Conservation (phyloP, 2,329 filamentous ascomycete species). For the Myriosclerotinia curreyana region DNA sequence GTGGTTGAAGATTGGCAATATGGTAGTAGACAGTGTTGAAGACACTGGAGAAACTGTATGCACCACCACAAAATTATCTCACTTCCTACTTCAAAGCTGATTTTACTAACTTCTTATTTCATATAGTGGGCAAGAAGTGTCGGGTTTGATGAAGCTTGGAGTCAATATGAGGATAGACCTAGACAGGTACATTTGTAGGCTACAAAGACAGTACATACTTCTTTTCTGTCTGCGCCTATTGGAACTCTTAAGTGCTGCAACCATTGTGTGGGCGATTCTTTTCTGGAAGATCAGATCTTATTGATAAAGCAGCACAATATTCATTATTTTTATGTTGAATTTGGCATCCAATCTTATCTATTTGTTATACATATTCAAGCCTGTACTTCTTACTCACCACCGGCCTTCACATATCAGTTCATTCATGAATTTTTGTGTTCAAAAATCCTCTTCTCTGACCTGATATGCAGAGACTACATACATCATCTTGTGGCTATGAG, state of each 20-base stretch:
- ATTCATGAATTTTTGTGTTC: neutral
- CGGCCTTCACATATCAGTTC: neutral
- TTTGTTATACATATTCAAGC: too few relatives aligned
- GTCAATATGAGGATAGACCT: slow-evolving; percentile 39
- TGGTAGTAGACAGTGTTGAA: slow-evolving; percentile 62
- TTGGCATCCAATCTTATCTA: too few relatives aligned
- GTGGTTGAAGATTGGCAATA: slow-evolving; percentile 59
- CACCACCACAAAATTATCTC: neutral
- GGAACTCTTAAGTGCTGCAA: neutral
- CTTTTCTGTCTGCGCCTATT: too few relatives aligned
- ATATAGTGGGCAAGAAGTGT: slow-evolving; percentile 59
- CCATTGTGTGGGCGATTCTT: too few relatives aligned
- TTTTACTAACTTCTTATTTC: neutral
- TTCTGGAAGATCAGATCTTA: too few relatives aligned
- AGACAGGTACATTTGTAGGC: slow-evolving; percentile 27
- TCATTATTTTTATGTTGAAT: too few relatives aligned
- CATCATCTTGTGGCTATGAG: neutral
- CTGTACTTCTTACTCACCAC: neutral
- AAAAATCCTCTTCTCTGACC: neutral
- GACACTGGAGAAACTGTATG: slow-evolving; percentile 40
- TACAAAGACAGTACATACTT: neutral
- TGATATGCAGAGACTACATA: neutral
- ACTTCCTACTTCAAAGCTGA: neutral
- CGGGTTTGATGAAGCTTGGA: slow-evolving; percentile 66
- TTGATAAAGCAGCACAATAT: neutral